Evolutionary conservation across 75 land plant species (phyloP).

Genomic region (Sequoia sempervirens): DNA sequence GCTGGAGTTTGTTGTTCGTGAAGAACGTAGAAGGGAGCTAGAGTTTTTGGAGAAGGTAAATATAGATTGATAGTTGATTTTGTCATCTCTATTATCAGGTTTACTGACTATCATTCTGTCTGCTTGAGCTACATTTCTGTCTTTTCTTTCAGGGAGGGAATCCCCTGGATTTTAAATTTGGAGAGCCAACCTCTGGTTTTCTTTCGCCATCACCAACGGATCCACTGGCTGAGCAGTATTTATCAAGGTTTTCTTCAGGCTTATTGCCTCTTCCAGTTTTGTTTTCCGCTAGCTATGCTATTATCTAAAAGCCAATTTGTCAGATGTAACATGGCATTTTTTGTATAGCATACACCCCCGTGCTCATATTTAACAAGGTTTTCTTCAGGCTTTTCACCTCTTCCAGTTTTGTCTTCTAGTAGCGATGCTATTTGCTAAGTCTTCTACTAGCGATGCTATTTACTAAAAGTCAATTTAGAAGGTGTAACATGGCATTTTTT

Average conservation of each 20-base stretch:
- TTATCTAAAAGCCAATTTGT: background rate
- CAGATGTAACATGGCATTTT: background rate
- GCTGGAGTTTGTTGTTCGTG: conserved; percentile 85
- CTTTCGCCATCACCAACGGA: conserved; percentile 71
- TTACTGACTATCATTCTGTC: background rate
- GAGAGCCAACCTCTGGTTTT: conserved; percentile 45
- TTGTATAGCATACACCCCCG: background rate
- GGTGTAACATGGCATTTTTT: conserved; percentile 1
- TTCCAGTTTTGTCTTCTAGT: background rate
- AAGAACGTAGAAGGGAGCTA: conserved; percentile 85
- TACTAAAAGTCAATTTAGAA: background rate
- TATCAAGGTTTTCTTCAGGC: conserved; percentile 40
- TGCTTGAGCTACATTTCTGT: conserved; percentile 10
- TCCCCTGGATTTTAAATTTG: conserved; percentile 84
- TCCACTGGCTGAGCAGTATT: conserved; percentile 54
- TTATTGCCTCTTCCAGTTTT: conserved; percentile 1
- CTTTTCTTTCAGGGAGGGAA: conserved; percentile 76
- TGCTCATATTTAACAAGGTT: conserved; percentile 43
- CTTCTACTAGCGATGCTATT: background rate
- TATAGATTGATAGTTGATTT: background rate
- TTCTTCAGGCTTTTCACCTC: background rate
- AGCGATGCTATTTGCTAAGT: too few species aligned
- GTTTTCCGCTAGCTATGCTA: background rate
- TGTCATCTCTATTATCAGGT: background rate
- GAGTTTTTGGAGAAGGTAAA: conserved; percentile 96